Evolutionary conservation across 192 early-diverging fungal genomes (phyloP).

Genomic region (Coemansia sp.): DNA sequence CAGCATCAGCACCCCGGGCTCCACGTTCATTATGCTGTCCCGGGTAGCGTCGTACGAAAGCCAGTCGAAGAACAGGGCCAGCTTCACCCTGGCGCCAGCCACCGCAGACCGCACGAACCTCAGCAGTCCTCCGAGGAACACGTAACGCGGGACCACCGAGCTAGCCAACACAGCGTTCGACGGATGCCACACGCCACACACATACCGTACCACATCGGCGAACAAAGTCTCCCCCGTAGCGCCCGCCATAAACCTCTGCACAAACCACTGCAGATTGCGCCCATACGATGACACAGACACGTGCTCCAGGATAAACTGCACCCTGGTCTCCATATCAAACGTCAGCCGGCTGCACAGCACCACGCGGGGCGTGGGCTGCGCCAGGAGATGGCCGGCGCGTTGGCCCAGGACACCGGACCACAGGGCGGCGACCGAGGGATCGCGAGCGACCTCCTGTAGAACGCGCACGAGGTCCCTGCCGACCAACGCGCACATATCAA

Average conservation of each 20-base stretch:
- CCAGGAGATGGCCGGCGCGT: constrained; percentile 59
- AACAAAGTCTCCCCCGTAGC: constrained; percentile 62
- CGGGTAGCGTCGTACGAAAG: constrained; percentile 61
- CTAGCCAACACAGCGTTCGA: constrained; percentile 67
- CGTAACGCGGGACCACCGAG: constrained; percentile 69
- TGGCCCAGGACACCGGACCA: constrained; percentile 57
- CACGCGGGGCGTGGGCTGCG: constrained; percentile 59
- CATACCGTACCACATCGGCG: constrained; percentile 70
- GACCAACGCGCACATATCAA: constrained; percentile 57
- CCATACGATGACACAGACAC: constrained; percentile 51
- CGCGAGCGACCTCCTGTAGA: constrained; percentile 58
- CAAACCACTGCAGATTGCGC: constrained; percentile 67
- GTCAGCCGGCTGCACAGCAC: constrained; percentile 62
- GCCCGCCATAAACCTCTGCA: constrained; percentile 56
- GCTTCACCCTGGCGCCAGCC: constrained; percentile 63
- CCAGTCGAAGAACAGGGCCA: constrained; percentile 80
- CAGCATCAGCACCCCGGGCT: constrained; percentile 75
- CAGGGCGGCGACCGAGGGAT: constrained; percentile 56
- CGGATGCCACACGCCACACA: constrained; percentile 71
- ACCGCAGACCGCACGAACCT: constrained; percentile 58
- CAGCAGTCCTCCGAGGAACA: constrained; percentile 62
- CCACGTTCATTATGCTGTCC: constrained; percentile 74
- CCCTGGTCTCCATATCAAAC: constrained; percentile 64
- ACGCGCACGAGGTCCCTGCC: constrained; percentile 68
- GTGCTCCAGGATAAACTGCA: constrained; percentile 65